Evolutionary conservation across 1,284 basidiomycete genomes (phyloP).

Genomic region (Microbotryum lychnidis-dioicae): DNA sequence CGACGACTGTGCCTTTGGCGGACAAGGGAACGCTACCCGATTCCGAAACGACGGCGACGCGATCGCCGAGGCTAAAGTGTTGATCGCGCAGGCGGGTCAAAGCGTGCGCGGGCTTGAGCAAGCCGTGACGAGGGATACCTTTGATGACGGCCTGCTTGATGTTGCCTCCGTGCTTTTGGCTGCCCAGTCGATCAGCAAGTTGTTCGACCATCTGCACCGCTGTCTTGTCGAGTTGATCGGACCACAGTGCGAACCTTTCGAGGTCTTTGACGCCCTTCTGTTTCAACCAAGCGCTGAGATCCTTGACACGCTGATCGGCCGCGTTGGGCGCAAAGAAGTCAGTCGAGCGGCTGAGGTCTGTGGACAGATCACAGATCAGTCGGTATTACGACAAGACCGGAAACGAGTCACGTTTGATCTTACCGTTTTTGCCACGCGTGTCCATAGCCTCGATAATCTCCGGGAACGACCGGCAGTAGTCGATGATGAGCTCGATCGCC

Average conservation of each 20-base stretch:
- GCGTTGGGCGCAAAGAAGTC: conserved; percentile 63
- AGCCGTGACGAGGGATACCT: conserved; percentile 83
- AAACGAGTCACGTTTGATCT: too few relatives aligned
- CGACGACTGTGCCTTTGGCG: conserved; percentile 88
- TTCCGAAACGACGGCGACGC: conserved; percentile 92
- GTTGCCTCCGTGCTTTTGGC: conserved; percentile 51
- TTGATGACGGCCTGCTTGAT: conserved; percentile 87
- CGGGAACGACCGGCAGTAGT: conserved; percentile 77
- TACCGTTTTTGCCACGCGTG: conserved; percentile 32
- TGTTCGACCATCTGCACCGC: conserved; percentile 70
- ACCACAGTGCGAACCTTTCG: conserved; percentile 84
- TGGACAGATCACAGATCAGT: not conserved
- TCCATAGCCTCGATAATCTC: conserved; percentile 69
- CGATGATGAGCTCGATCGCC: conserved; percentile 67
- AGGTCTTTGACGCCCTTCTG: conserved; percentile 77
- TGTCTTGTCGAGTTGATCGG: conserved; percentile 80
- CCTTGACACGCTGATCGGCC: conserved; percentile 63
- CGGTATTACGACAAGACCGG: not conserved
- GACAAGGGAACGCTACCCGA: conserved; percentile 81
- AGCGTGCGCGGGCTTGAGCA: conserved; percentile 87
- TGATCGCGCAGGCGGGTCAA: conserved; percentile 85
- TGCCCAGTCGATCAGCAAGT: conserved; percentile 59
- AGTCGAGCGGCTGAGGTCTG: conserved; percentile 52
- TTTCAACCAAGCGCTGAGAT: conserved; percentile 79
- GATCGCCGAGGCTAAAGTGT: conserved; percentile 82